Evolutionary conservation across 2,329 filamentous ascomycete genomes (phyloP).

Genomic region (Phyllosticta paracitricarpa): DNA sequence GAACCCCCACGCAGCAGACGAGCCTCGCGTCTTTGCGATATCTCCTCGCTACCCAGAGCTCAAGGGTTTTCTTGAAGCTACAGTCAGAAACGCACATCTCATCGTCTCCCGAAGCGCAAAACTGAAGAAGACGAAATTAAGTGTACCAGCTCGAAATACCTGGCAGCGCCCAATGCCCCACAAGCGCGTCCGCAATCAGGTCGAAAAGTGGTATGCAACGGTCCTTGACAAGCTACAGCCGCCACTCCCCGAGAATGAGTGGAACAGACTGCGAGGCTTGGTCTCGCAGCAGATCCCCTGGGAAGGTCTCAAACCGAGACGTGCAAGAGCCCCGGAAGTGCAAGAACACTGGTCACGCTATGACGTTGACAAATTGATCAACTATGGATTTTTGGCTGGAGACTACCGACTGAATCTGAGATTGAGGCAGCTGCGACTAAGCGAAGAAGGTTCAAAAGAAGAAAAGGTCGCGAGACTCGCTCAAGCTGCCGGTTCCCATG

Average conservation of each 20-base stretch:
- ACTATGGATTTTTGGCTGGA: background rate
- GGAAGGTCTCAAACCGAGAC: conserved; percentile 17
- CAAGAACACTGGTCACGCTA: background rate
- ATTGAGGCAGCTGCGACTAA: background rate
- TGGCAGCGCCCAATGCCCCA: conserved; percentile 39
- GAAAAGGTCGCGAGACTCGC: background rate
- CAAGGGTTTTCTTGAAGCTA: conserved; percentile 21
- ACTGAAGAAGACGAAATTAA: conserved; percentile 20
- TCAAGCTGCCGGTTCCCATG: background rate
- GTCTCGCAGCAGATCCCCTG: conserved; percentile 23
- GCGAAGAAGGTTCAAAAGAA: conserved; percentile 3
- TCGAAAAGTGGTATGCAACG: conserved; percentile 33
- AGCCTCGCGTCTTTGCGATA: conserved; percentile 12
- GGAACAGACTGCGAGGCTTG: conserved; percentile 32
- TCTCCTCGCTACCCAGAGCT: conserved; percentile 24
- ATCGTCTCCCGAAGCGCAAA: conserved; percentile 13
- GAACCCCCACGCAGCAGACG: background rate
- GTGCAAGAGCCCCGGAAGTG: conserved; percentile 9
- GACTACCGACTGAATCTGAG: background rate
- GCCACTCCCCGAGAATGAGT: conserved; percentile 36
- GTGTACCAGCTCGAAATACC: conserved; percentile 34
- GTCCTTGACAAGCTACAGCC: conserved; percentile 34
- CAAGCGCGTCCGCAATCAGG: conserved; percentile 33
- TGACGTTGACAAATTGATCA: conserved; percentile 4
- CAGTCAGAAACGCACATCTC: background rate